Percentiles rank a stretch among this genome's conserved stretches.
Evolutionary conservation across 176 grass and related monocot species (phyloP).

Genomic region (Zizania latifolia): DNA sequence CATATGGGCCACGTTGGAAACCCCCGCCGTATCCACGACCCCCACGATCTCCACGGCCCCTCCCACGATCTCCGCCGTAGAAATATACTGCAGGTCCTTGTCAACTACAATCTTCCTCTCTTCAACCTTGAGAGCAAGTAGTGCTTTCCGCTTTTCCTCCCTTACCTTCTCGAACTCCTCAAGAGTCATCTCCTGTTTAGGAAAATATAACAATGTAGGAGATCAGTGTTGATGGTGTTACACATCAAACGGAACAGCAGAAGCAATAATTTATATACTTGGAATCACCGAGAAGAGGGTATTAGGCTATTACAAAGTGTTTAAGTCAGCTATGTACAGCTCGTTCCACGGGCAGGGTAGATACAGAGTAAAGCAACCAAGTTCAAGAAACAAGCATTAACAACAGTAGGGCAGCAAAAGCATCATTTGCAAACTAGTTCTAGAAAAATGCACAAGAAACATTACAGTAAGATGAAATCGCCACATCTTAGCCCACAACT

Average conservation of each 20-base stretch:
- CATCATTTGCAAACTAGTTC: not conserved
- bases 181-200: constrained; percentile 74
- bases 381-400: not conserved
- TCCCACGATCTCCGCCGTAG: constrained; percentile 58
- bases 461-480: not conserved
- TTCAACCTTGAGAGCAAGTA: constrained; percentile 57
- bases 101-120: constrained; percentile 86
- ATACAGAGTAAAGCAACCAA: not conserved
- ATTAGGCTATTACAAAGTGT: not conserved
- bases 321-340: not conserved
- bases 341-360: not conserved
- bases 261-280: not conserved
- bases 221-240: not conserved
- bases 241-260: not conserved
- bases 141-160: constrained; percentile 75
- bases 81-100: constrained; percentile 80
- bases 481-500: not conserved
- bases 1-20: constrained; percentile 10
- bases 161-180: constrained; percentile 87
- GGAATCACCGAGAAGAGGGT: not conserved
- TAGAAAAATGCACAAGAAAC: not conserved
- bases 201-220: constrained; percentile 19
- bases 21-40: constrained; percentile 44
- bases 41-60: constrained; percentile 47
- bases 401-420: not conserved